Base-by-base conservation (phyloP, 306 rosid species). In the Crotalaria pallida region DNA sequence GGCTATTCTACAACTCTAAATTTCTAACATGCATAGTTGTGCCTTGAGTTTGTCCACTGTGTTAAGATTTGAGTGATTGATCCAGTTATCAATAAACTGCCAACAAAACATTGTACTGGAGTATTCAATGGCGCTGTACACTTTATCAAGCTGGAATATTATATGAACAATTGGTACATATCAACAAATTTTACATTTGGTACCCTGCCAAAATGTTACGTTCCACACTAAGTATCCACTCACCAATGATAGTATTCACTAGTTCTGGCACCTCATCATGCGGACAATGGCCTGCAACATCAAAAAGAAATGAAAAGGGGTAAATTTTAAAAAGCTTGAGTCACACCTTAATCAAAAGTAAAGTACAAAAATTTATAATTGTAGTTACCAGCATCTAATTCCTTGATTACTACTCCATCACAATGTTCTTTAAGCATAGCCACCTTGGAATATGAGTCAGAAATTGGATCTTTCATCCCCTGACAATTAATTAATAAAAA, bases 401-500 rank as follows among this genome's bases (percentile, higher is more conserved):
- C 85, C 86, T 83, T 89, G 77, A 92, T 79, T 27, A 36, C n/a
- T 50, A 88, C 74, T 58, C 96, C 76, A 67, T 72, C 80, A 68
- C 88, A 88, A 36, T 89, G 86, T 31, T 92, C 91, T 86, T 79
- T 88, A 61, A 92, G 76, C 95, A 77, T 86, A 11, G 82, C 83
- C 79, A 92, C 74, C 64, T 69, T 85, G 8, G 89, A 74, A 63
- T 74, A 83, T 52, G 98, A 83, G 79, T 92, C 83, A 26, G 91
- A 86, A 79, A 92, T 85, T 63, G 96, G 96, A 73, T 92, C 98
- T 82, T 84, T 89, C 96, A 88, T 88, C 47, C 98, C 98, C 98
- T 91, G 22, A 27, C 49, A 72, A 24, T 3, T 15, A 65, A 21
- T 27, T 6, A 27, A 27, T 27, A 27, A 27, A 45, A 51, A 47